Evolutionary conservation across 129 eudicot genomes (phyloP).

Genomic region (Flaveria sonorensis): DNA sequence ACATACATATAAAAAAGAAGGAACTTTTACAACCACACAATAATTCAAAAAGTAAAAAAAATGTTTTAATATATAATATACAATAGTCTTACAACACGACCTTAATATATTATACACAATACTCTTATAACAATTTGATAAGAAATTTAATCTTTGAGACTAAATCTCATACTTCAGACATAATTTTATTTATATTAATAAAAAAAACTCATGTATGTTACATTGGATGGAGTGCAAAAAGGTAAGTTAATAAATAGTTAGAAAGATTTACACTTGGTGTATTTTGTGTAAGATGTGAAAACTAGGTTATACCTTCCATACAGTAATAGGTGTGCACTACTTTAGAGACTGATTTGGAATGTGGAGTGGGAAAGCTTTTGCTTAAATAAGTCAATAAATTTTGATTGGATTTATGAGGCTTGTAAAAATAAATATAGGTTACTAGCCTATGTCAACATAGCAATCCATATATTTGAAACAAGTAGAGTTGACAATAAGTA

Average conservation of each 20-base stretch:
- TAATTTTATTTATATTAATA: neutral
- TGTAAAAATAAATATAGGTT: slow-evolving; percentile 4
- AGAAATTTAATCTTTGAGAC: no score
- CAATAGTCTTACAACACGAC: no score
- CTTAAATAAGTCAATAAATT: slow-evolving; percentile 32
- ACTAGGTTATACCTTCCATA: slow-evolving; percentile 32
- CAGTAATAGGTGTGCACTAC: slow-evolving; percentile 33
- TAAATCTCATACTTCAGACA: no score
- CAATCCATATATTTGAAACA: neutral
- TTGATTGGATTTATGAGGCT: slow-evolving; percentile 34
- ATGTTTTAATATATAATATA: no score
- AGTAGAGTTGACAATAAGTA: neutral
- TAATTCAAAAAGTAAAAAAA: no score
- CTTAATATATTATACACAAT: no score
- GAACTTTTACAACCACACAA: no score
- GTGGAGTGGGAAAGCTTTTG: slow-evolving; percentile 40
- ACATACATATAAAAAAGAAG: no score
- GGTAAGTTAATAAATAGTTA: slow-evolving; percentile 25
- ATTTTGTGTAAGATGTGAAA: slow-evolving; percentile 29
- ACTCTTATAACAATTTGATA: no score
- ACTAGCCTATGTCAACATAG: slow-evolving; percentile 15
- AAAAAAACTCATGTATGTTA: neutral
- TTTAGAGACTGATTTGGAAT: slow-evolving; percentile 44
- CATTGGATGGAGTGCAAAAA: neutral
- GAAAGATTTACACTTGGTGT: slow-evolving; percentile 31